These are phyloP conservation scores for Alopecurus myosuroides DNA, from an alignment of 176 grass and related monocot genomes.

Conservation along the genomic window DNA sequence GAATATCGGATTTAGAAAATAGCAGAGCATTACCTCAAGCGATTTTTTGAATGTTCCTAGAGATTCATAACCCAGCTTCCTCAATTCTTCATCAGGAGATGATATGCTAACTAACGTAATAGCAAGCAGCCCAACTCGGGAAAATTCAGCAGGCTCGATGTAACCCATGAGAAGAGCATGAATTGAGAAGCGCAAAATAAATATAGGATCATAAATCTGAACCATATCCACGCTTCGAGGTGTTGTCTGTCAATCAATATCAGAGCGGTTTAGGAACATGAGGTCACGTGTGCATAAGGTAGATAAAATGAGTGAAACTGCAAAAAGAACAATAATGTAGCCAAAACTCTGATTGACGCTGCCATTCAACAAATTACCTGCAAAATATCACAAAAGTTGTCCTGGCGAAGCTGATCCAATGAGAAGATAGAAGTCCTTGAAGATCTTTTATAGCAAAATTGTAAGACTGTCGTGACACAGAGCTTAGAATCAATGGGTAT, in stretches of 20 bases:
- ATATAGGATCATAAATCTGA: constrained; percentile 71
- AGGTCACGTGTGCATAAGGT: not conserved
- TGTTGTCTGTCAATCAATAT: constrained; percentile 39
- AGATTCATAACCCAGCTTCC: constrained; percentile 82
- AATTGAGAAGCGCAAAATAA: constrained; percentile 76
- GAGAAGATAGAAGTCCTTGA: constrained; percentile 48
- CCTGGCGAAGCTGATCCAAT: constrained; percentile 55
- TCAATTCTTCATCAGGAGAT: constrained; percentile 68
- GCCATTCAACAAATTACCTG: constrained; percentile 48
- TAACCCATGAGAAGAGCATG: constrained; percentile 78
- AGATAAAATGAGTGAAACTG: not conserved
- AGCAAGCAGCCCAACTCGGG: constrained; percentile 78
- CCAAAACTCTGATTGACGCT: constrained; percentile 1
- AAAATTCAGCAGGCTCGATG: constrained; percentile 79
- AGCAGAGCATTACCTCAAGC: constrained; percentile 57
- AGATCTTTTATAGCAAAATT: constrained; percentile 72
- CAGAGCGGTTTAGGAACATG: constrained; percentile 3
- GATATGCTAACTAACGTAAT: constrained; percentile 78
- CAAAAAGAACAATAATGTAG: constrained; percentile 6
- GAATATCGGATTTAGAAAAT: constrained; percentile 19
- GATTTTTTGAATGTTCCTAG: constrained; percentile 66
- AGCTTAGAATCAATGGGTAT: constrained; percentile 82
- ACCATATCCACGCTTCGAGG: constrained; percentile 21
- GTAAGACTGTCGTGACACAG: constrained; percentile 59
- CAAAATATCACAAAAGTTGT: constrained; percentile 42